Evolutionary conservation across 2,329 filamentous ascomycete species (phyloP).

Genomic region (Penicillium sp.): DNA sequence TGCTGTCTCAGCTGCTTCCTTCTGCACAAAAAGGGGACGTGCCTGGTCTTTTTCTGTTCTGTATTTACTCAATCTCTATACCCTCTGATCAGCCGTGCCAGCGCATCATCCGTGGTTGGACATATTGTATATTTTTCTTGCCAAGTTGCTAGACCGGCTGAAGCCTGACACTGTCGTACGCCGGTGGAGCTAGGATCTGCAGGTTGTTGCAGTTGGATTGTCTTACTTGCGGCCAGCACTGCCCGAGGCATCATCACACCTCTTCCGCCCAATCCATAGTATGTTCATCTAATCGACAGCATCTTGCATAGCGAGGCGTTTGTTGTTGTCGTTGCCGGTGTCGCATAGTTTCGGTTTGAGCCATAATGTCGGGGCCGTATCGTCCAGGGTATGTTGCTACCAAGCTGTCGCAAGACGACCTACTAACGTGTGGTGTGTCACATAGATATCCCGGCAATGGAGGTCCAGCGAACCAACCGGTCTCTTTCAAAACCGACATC

Average conservation of each 20-base stretch:
- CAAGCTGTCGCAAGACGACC: background rate
- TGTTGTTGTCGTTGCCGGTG: background rate
- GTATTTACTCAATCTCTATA: background rate
- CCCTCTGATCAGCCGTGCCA: background rate
- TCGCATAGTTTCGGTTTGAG: background rate
- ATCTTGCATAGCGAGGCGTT: background rate
- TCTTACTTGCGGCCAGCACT: background rate
- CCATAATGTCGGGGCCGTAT: constrained; percentile 13
- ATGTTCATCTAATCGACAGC: background rate
- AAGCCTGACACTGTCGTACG: too few relatives aligned
- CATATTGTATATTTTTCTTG: background rate
- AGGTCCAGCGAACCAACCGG: constrained; percentile 35
- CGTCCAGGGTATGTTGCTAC: constrained; percentile 10
- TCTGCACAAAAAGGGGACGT: too few relatives aligned
- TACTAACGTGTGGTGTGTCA: background rate
- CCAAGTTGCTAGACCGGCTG: background rate
- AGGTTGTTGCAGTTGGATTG: background rate
- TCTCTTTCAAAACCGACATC: constrained; percentile 77
- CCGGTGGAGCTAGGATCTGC: background rate
- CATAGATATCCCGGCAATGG: constrained; percentile 13
- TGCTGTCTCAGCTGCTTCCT: background rate
- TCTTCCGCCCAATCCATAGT: background rate
- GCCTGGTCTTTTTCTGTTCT: background rate
- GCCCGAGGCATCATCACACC: background rate
- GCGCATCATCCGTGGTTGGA: background rate